Evolutionary conservation across 352 stramenopile species (phyloP).

Genomic region (Paralagenidium karlingii): DNA sequence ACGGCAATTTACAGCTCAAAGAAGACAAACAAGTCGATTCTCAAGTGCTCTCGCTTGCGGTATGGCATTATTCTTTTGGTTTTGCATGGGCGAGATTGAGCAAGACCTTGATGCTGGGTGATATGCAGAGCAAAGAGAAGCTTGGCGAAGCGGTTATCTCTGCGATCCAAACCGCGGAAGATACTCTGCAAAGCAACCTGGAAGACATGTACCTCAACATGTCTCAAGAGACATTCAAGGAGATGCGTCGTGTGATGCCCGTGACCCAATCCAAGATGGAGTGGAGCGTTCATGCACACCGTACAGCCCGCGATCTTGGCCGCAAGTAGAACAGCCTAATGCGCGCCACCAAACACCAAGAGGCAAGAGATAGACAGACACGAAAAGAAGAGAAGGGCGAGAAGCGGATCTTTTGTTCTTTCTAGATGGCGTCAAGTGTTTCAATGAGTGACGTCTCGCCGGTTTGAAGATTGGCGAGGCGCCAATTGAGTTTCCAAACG

Average conservation of each 20-base stretch:
- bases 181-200: constrained; percentile 79
- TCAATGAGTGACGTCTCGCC: constrained; percentile 50
- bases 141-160: constrained; percentile 52
- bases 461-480: constrained; percentile 65
- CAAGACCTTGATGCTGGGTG: too few relatives aligned
- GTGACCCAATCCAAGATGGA: constrained; percentile 85
- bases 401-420: too few relatives aligned
- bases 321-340: too few relatives aligned
- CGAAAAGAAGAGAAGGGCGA: too few relatives aligned
- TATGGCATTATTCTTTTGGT: too few relatives aligned
- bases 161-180: constrained; percentile 72
- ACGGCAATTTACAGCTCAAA: constrained; percentile 91
- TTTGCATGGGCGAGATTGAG: too few relatives aligned
- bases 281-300: constrained; percentile 75
- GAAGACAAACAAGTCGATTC: constrained; percentile 51
- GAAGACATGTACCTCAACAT: constrained; percentile 94
- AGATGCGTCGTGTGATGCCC: constrained; percentile 92
- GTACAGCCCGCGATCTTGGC: constrained; percentile 70
- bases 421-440: constrained; percentile 15
- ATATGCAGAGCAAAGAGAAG: constrained; percentile 15
- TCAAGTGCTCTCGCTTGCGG: constrained; percentile 30
- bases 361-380: too few relatives aligned
- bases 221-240: constrained; percentile 89
- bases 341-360: too few relatives aligned
- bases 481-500: constrained; percentile 78